A percentile compares a stretch with the other conserved stretches of the same genome.
Evolutionary conservation across 176 grass and related monocot species (phyloP).

Genomic region (Paspalum notatum): DNA sequence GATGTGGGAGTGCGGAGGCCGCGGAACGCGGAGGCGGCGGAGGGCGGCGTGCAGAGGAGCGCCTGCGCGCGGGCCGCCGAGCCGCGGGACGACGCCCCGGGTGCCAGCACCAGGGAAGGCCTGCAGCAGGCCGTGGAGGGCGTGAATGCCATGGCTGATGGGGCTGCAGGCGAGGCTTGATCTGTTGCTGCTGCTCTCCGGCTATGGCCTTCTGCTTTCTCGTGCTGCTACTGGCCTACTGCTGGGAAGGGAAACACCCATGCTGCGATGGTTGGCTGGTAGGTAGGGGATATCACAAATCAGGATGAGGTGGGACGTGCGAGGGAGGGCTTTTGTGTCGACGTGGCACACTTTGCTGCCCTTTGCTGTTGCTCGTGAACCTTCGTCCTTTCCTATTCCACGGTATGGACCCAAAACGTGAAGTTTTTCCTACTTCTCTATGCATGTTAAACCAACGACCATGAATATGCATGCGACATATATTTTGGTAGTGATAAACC

Average conservation of each 20-base stretch:
- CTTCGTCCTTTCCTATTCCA: not conserved
- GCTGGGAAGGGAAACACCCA: not conserved
- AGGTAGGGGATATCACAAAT: slow-evolving; percentile 14
- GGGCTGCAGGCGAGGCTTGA: not conserved
- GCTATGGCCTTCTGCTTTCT: not conserved
- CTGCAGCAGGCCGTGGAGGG: slow-evolving; percentile 45
- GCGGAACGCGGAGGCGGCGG: slow-evolving; percentile 29
- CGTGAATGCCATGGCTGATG: slow-evolving; percentile 46
- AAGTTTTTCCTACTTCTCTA: no score
- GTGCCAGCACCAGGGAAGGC: not conserved
- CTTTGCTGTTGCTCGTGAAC: slow-evolving; percentile 17
- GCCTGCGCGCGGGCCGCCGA: slow-evolving; percentile 5
- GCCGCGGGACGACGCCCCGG: not conserved
- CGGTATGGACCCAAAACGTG: no score
- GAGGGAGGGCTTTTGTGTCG: not conserved
- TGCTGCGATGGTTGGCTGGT: slow-evolving; percentile 42
- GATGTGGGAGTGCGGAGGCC: slow-evolving; percentile 13
- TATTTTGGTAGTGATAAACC: no score
- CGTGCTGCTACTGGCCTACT: no score
- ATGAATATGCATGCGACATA: no score
- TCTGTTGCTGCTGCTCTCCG: not conserved
- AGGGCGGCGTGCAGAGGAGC: slow-evolving; percentile 46
- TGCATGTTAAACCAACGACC: no score
- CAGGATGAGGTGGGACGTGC: slow-evolving; percentile 38
- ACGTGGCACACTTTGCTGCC: slow-evolving; percentile 49